Percentiles rank a stretch among this genome's conserved stretches.
Evolutionary conservation across 1,284 basidiomycete genomes (phyloP).

Genomic region (Tremellales sp.): DNA sequence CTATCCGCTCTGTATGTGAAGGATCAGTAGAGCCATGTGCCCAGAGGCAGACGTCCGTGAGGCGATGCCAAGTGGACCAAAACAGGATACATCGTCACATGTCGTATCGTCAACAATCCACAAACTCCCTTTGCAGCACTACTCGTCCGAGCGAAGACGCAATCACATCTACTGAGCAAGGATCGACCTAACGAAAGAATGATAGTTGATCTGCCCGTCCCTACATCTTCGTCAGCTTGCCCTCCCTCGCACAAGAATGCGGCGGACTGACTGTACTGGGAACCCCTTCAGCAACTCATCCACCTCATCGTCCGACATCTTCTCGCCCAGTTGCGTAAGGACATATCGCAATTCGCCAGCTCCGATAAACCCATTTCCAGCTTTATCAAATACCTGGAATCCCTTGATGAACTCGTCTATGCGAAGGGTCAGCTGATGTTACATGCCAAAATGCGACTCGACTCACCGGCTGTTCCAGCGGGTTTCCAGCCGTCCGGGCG

Average conservation of each 20-base stretch:
- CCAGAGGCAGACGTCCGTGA: too few relatives aligned
- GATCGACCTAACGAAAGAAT: conserved; percentile 89
- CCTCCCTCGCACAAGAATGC: too few relatives aligned
- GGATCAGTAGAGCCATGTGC: too few relatives aligned
- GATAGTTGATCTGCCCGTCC: conserved; percentile 96
- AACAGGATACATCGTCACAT: not conserved
- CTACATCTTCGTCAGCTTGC: conserved; percentile 49
- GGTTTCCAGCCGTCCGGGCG: conserved; percentile 96
- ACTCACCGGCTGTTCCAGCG: conserved; percentile 79
- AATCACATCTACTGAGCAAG: conserved; percentile 62
- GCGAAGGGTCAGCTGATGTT: not conserved
- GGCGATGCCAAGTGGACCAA: too few relatives aligned
- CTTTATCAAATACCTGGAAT: conserved; percentile 99
- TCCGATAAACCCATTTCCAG: conserved; percentile 93
- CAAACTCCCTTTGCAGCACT: not conserved
- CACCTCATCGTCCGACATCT: conserved; percentile 96
- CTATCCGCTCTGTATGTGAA: too few relatives aligned
- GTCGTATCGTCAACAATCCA: not conserved
- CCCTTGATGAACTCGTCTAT: conserved; percentile 97
- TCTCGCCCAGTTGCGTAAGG: conserved; percentile 91
- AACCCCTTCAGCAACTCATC: conserved; percentile 92
- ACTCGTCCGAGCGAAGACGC: too few relatives aligned
- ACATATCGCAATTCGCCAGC: conserved; percentile 89
- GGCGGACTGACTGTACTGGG: conserved; percentile 36
- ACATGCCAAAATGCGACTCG: not conserved